These are phyloP conservation scores for Fusarium cyanostomum DNA, from an alignment of 2,329 filamentous ascomycete species.

Conservation along the genomic window DNA sequence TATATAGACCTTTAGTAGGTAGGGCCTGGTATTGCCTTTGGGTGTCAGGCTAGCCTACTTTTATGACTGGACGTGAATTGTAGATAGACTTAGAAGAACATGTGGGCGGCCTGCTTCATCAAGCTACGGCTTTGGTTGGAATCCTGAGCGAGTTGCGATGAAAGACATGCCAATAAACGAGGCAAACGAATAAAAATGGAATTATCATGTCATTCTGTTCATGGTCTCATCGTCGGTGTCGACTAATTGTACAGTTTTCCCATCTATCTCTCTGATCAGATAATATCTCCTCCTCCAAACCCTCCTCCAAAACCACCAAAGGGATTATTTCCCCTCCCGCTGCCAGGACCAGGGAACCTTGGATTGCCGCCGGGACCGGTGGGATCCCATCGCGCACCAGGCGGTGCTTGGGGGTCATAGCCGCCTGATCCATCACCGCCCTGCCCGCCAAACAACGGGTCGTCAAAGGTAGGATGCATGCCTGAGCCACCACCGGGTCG, in stretches of 20 bases:
- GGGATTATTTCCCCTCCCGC: slow-evolving; percentile 50
- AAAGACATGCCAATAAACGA: slow-evolving; percentile 1
- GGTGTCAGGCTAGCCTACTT: slow-evolving; percentile 5
- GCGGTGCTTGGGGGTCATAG: slow-evolving; percentile 77
- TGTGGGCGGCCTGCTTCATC: slow-evolving; percentile 7
- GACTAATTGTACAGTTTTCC: slow-evolving; percentile 12
- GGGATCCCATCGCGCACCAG: slow-evolving; percentile 92
- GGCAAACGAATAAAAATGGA: neutral
- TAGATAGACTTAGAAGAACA: slow-evolving; percentile 37
- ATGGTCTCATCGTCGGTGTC: slow-evolving; percentile 9
- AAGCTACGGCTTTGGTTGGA: neutral
- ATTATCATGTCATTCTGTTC: slow-evolving; percentile 21
- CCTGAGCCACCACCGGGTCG: slow-evolving; percentile 74
- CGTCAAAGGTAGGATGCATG: slow-evolving; percentile 97
- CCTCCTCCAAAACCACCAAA: slow-evolving; percentile 53
- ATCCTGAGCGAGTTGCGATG: neutral
- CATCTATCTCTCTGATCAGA: slow-evolving; percentile 26
- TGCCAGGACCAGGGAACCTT: slow-evolving; percentile 57
- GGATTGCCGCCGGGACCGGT: slow-evolving; percentile 72
- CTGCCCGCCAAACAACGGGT: slow-evolving; percentile 75
- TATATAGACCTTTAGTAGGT: slow-evolving; percentile 19
- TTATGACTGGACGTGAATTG: slow-evolving; percentile 36
- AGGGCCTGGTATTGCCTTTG: neutral
- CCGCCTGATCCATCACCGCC: slow-evolving; percentile 46
- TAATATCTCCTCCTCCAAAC: slow-evolving; percentile 46